Evolutionary conservation across 139 green algal genomes (phyloP).

Genomic region (Pedinophyceae sp.): DNA sequence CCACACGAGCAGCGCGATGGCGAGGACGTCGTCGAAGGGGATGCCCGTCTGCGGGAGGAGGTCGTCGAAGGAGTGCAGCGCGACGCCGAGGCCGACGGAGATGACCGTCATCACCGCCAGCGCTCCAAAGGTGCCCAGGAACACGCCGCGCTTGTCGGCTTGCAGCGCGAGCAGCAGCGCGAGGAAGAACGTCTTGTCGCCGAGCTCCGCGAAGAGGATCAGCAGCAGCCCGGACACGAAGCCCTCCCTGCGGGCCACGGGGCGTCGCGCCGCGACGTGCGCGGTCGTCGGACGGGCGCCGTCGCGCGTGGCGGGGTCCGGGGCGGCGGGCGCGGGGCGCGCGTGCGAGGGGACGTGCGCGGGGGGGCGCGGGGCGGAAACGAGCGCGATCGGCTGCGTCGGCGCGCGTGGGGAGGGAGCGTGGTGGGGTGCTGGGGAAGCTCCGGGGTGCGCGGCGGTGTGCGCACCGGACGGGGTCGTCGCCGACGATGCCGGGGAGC

Average conservation of each 20-base stretch:
- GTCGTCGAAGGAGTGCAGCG: slow-evolving; percentile 1
- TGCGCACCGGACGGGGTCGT: slow-evolving; percentile 34
- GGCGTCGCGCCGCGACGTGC: too few species aligned
- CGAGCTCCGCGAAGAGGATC: slow-evolving; percentile 93
- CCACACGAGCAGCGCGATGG: slow-evolving; percentile 55
- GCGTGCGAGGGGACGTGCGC: too few species aligned
- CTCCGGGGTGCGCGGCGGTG: too few species aligned
- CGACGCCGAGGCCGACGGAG: slow-evolving; percentile 42
- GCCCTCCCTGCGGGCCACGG: slow-evolving; percentile 39
- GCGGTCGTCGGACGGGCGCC: too few species aligned
- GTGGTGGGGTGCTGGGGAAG: too few species aligned
- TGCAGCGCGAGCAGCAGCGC: slow-evolving; percentile 71
- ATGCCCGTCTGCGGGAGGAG: slow-evolving; percentile 15
- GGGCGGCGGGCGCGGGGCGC: neutral
- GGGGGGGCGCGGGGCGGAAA: too few species aligned
- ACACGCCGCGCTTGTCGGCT: slow-evolving; percentile 50
- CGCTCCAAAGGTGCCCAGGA: slow-evolving; percentile 85
- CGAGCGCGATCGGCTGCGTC: too few species aligned
- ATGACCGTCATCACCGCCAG: slow-evolving; percentile 95
- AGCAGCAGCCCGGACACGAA: slow-evolving; percentile 77
- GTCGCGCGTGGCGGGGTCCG: neutral
- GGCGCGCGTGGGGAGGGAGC: too few species aligned
- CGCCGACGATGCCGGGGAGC: slow-evolving; percentile 36
- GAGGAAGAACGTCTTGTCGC: slow-evolving; percentile 99
- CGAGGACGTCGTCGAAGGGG: slow-evolving; percentile 72